phyloP scores from a whole-genome alignment of 192 early-diverging fungal genomes.

The Cladochytrium replicatum region DNA sequence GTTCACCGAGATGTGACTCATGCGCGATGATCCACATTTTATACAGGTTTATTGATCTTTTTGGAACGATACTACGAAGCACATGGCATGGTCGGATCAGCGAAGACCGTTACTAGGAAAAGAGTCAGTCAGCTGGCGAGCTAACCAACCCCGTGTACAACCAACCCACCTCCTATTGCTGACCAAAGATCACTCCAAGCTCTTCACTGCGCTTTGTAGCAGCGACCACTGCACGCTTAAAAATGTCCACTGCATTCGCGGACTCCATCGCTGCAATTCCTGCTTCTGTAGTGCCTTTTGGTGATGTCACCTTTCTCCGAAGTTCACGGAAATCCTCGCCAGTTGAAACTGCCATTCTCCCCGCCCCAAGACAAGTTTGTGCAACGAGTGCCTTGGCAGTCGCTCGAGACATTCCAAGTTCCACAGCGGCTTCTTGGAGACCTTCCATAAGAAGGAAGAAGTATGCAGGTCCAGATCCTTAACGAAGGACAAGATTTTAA shows the following conservation, averaged over 20 bases:
- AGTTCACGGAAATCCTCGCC: slow-evolving; percentile 63
- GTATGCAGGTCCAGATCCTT: slow-evolving; percentile 92
- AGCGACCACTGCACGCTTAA: slow-evolving; percentile 49
- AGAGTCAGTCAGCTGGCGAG: too few relatives aligned
- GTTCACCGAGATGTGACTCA: too few relatives aligned
- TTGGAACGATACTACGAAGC: too few relatives aligned
- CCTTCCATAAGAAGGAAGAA: slow-evolving; percentile 90
- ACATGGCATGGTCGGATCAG: too few relatives aligned
- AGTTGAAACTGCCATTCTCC: slow-evolving; percentile 66
- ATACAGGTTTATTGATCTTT: too few relatives aligned
- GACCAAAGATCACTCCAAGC: slow-evolving; percentile 57
- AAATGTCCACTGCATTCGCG: slow-evolving; percentile 38
- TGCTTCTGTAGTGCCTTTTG: slow-evolving; percentile 89
- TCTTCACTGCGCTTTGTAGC: slow-evolving; percentile 58
- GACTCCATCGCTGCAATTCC: slow-evolving; percentile 70
- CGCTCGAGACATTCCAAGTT: slow-evolving; percentile 60
- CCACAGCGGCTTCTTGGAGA: slow-evolving; percentile 69
- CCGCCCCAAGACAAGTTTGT: slow-evolving; percentile 88
- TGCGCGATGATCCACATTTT: too few relatives aligned
- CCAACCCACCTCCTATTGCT: too few relatives aligned
- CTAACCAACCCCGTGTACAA: too few relatives aligned
- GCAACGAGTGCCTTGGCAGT: slow-evolving; percentile 70
- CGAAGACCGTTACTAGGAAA: too few relatives aligned
- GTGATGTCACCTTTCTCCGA: slow-evolving; percentile 80
- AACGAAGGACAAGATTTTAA: too few relatives aligned